A percentile compares a stretch with the other conserved stretches of the same genome.
phyloP scores from a whole-genome alignment of 495 filamentous ascomycete species.

The Paragyromitra xinjiangensis region DNA sequence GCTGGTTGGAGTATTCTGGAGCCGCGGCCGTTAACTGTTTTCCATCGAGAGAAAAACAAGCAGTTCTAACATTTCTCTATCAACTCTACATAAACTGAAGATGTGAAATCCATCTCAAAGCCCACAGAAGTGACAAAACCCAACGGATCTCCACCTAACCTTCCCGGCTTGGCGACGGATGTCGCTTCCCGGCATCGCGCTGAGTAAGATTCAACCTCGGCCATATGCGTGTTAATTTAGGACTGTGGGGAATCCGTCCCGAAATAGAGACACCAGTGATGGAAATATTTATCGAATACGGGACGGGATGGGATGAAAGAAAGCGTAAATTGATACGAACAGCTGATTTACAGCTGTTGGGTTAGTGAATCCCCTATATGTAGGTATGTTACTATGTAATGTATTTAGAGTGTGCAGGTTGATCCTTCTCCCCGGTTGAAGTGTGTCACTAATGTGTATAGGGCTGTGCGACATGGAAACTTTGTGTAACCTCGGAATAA shows the following conservation, averaged over 20 bases:
- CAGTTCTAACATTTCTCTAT: no score
- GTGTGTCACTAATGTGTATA: neutral
- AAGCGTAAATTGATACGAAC: neutral
- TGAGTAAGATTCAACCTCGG: neutral
- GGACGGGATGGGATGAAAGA: neutral
- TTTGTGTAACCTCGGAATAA: neutral
- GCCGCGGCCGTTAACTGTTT: neutral
- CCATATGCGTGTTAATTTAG: no score
- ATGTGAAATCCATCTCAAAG: neutral
- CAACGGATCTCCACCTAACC: neutral
- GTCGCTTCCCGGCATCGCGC: neutral
- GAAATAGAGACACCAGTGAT: neutral
- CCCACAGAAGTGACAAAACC: neutral
- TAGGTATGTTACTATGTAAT: neutral
- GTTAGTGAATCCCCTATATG: neutral
- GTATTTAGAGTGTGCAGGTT: conserved; percentile 1
- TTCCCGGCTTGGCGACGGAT: conserved; percentile 16
- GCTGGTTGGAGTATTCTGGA: no score
- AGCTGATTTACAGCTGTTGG: conserved; percentile 8
- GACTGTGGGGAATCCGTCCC: neutral
- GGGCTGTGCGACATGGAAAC: neutral
- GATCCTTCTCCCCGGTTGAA: neutral
- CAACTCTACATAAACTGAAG: neutral
- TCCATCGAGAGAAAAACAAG: no score
- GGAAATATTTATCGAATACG: conserved; percentile 37